Base-by-base conservation (phyloP, 352 stramenopile genomes). In the Phytopythium mirpurense region DNA sequence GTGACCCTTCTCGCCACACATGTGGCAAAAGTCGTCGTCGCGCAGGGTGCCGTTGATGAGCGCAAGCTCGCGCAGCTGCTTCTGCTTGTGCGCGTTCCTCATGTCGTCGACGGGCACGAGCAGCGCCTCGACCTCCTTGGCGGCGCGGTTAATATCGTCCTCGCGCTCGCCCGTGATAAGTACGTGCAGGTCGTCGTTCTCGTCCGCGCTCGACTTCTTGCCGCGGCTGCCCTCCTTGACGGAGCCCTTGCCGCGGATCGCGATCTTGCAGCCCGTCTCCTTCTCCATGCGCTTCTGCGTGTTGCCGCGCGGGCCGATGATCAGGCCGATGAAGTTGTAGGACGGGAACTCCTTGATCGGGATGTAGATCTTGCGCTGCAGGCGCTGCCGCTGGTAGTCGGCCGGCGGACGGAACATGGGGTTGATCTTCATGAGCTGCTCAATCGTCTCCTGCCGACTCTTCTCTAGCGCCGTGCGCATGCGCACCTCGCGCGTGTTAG, bases 311-410 rank as follows among this genome's bases (percentile, higher is more conserved):
- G 98, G 97, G 14, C 97, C 97, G 52, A 99, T 99, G 68, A 99
- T 99, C 31, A 99, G 69, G 4, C 96, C 97, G 46, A 99, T 99
- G 69, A 99, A 99, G 71, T 99, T 99, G 78, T 99, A 99, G 6
- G 84, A 95, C 0, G 97, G 98, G 79, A 97, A 98, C 38, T 99
- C 90, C 40, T 98, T 95, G 38, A 98, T 78, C 0, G 97, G 97
- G 67, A 99, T 99, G 60, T 97, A 97, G 56, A 99, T 94, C 74
- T 98, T 99, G 36, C 93, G 89, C 44, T 75, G 86, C 48, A 97
- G 77, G 74, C 98, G 98, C 54, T 92, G 78, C 48, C 87, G 91
- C 48, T 93, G 80, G 58, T 98, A 94, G 56, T 95, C 86, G 0
- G 86, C 74, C 7, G 88, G 86, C 15, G 82, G 84, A 5, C 82